Conservation (phyloP, 108 stramenopile species). For the Nitzschia putrida region DNA sequence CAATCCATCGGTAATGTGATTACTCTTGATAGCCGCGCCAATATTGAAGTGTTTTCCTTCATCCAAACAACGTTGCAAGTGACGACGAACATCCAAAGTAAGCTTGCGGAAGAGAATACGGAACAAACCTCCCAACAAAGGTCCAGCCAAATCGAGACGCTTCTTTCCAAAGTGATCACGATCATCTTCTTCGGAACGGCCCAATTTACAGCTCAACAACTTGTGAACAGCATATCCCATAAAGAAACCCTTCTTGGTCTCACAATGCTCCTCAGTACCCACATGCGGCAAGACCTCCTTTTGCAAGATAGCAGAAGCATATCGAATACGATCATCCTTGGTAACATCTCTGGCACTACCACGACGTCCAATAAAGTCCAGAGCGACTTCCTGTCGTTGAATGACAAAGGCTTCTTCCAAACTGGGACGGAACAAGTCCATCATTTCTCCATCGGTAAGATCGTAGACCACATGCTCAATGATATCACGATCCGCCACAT, state of each 20-base stretch:
- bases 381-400: conserved; percentile 89
- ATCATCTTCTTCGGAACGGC: conserved; percentile 95
- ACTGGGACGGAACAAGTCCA: conserved; percentile 94
- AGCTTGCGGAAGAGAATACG: conserved; percentile 94
- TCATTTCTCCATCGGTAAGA: conserved; percentile 95
- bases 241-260: conserved; percentile 99
- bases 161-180: conserved; percentile 99
- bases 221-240: conserved; percentile 99
- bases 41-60: conserved; percentile 95
- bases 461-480: conserved; percentile 99
- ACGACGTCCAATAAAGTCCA: conserved; percentile 96
- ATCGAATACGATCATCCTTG: conserved; percentile 95
- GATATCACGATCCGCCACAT: conserved; percentile 92
- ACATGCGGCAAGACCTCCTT: conserved; percentile 98
- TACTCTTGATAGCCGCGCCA: conserved; percentile 93
- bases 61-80: conserved; percentile 95
- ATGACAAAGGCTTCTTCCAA: conserved; percentile 96
- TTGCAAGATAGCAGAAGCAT: conserved; percentile 93
- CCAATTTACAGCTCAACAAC: conserved; percentile 92
- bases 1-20: conserved; percentile 94
- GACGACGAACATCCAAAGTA: conserved; percentile 89
- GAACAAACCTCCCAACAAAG: conserved; percentile 94
- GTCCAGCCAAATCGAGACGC: conserved; percentile 98
- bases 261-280: conserved; percentile 94
- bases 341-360: conserved; percentile 91